A percentile compares a stretch with the other conserved stretches of the same genome.
These are phyloP conservation scores for Golovinomyces cichoracearum DNA, from an alignment of 2,329 filamentous ascomycete species.

Conservation along the genomic window DNA sequence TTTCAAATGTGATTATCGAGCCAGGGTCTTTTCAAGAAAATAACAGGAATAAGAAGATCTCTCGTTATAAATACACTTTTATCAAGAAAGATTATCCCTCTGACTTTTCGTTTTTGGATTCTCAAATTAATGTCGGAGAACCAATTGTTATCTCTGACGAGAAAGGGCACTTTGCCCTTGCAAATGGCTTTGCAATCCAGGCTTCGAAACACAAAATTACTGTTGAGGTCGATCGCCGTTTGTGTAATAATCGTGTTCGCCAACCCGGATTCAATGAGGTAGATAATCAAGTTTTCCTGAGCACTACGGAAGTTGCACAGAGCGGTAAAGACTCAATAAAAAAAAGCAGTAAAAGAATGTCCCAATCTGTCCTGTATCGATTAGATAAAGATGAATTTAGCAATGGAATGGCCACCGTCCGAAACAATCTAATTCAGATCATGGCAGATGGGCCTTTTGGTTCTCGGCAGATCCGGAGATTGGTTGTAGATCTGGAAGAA, in stretches of 20 bases:
- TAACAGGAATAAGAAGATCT: conserved; percentile 51
- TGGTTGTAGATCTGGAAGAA: conserved; percentile 52
- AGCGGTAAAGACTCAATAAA: conserved; percentile 27
- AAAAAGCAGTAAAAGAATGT: conserved; percentile 17
- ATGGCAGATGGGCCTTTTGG: conserved; percentile 59
- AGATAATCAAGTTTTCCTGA: conserved; percentile 62
- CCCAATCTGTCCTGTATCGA: conserved; percentile 39
- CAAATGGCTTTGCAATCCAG: conserved; percentile 68
- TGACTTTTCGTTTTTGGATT: conserved; percentile 68
- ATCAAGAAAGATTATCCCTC: conserved; percentile 36
- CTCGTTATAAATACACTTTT: conserved; percentile 70
- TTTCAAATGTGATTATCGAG: conserved; percentile 64
- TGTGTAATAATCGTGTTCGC: conserved; percentile 63
- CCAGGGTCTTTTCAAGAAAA: conserved; percentile 49
- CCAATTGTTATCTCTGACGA: conserved; percentile 94
- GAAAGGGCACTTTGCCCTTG: conserved; percentile 76
- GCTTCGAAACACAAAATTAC: conserved; percentile 52
- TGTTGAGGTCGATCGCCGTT: conserved; percentile 67
- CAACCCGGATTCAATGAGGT: conserved; percentile 48
- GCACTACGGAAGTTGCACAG: conserved; percentile 63
- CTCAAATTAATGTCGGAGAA: conserved; percentile 64
- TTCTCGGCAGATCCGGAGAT: conserved; percentile 42
- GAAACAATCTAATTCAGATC: conserved; percentile 78
- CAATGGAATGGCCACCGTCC: conserved; percentile 83
- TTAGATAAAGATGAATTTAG: conserved; percentile 96